Conservation (phyloP, 495 filamentous ascomycete species). For the Penicillium lagena region DNA sequence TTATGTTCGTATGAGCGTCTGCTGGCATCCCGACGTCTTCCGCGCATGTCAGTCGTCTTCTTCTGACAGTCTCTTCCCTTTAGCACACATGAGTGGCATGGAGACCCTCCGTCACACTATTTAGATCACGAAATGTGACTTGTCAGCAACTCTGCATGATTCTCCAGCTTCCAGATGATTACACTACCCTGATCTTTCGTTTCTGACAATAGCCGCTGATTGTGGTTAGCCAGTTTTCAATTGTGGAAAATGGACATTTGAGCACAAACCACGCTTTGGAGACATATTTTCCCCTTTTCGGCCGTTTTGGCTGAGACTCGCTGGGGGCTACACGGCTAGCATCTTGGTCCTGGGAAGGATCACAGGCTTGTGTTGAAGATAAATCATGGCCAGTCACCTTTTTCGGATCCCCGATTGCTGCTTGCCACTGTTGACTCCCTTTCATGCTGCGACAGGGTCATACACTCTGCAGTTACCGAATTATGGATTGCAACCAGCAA, state of each 20-base stretch:
- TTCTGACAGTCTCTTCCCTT: constrained; percentile 7
- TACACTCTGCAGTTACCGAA: too few species aligned
- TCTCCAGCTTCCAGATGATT: too few species aligned
- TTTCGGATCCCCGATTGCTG: too few species aligned
- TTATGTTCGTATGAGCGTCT: background rate
- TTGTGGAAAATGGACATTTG: too few species aligned
- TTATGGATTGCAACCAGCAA: background rate
- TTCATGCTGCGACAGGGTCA: too few species aligned
- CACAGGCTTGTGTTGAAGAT: too few species aligned
- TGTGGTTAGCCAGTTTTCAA: too few species aligned
- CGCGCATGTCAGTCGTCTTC: constrained; percentile 17
- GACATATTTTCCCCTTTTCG: constrained; percentile 17
- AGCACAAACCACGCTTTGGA: constrained; percentile 20
- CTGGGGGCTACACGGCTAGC: background rate
- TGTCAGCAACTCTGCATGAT: too few species aligned
- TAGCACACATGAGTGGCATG: constrained; percentile 13
- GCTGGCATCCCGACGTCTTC: constrained; percentile 2
- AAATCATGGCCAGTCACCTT: too few species aligned
- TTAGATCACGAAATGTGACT: background rate
- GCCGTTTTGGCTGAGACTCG: constrained; percentile 2
- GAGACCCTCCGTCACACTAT: constrained; percentile 19
- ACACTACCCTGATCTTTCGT: constrained; percentile 18
- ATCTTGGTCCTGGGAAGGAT: background rate
- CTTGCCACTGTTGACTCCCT: too few species aligned
- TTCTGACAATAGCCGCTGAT: constrained; percentile 14